Evolutionary conservation across 2,329 filamentous ascomycete genomes (phyloP).

Genomic region (Talaromyces sp.): DNA sequence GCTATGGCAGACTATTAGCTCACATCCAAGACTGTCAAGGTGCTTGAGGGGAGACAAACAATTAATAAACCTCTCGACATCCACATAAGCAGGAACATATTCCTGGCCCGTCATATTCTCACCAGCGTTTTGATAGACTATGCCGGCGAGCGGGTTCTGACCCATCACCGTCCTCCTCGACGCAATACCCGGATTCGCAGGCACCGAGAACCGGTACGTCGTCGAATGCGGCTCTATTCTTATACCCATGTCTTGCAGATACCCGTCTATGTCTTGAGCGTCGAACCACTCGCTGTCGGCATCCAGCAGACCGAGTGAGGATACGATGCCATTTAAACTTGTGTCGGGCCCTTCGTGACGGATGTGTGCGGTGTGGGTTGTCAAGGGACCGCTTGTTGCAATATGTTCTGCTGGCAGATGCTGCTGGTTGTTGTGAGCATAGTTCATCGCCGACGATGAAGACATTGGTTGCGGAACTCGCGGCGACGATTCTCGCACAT

Average conservation of each 20-base stretch:
- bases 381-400: slow-evolving; percentile 3
- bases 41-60: not conserved
- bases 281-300: slow-evolving; percentile 23
- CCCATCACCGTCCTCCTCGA: not conserved
- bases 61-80: slow-evolving; percentile 12
- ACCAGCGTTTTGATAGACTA: not conserved
- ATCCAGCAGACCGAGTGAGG: slow-evolving; percentile 7
- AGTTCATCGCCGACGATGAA: not conserved
- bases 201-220: not conserved
- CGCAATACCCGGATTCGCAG: slow-evolving; percentile 2
- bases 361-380: slow-evolving; percentile 10
- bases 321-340: slow-evolving; percentile 1
- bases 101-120: not conserved
- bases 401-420: not conserved
- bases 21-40: not conserved
- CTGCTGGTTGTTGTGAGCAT: not conserved
- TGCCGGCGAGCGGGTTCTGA: not conserved
- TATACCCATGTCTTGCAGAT: slow-evolving; percentile 18
- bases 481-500: not conserved
- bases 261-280: slow-evolving; percentile 22
- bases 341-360: not conserved
- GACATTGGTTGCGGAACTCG: not conserved
- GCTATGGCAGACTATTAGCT: not conserved
- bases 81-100: slow-evolving; percentile 8
- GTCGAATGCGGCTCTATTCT: not conserved